Evolutionary conservation across 2,329 filamentous ascomycete genomes (phyloP), one percentile per base, ranked within the genome.

Genomic region (Sphaerulina vaccinii): DNA sequence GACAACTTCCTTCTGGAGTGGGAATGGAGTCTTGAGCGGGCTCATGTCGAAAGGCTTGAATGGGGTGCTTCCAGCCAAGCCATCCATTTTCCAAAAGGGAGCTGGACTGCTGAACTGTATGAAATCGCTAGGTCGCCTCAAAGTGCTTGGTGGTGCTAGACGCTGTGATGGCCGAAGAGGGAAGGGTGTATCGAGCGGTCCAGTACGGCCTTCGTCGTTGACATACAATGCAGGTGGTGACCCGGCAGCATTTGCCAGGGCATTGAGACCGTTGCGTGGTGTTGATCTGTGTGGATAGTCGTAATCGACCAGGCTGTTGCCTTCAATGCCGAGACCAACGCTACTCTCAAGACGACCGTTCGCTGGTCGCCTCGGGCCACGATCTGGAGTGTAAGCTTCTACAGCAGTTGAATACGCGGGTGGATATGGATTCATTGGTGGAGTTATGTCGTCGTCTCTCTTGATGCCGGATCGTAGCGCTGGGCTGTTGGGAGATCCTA

Each of bases 31-130:
- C 59, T 70, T 70, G 40, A 70, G 42, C 29, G 68, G 68, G 40
- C 67, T 69, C n/a, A 70, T 60, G 49, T 70, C 68, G 47, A 66
- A 68, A n/a, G 68, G 66, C 42, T 69, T 69, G 54, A 71, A 71
- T 6, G 87, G 74, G 1, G 88, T 88, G 1, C 87, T 91, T 69
- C 84, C 88, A 21, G 82, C 81, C 53, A 89, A 80, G 59, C 90
- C 87, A 35, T 87, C 84, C 69, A 88, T 93, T 68, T 88, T 90
- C 89, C 89, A 95, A 70, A 95, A 93, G 0, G 88, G 88, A 1
- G 89, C 89, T 0, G 89, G 89, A 24, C 87, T 90, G 61, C 86
- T 90, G 39, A 89, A 90, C 27, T 88, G 87, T 81, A 92, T 90
- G 68, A 90, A 88, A 64, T 90, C 87, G 65, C 87, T 91, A 8